phyloP scores from a whole-genome alignment of 2,329 filamentous ascomycete genomes.

The Xylariaceae sp. region DNA sequence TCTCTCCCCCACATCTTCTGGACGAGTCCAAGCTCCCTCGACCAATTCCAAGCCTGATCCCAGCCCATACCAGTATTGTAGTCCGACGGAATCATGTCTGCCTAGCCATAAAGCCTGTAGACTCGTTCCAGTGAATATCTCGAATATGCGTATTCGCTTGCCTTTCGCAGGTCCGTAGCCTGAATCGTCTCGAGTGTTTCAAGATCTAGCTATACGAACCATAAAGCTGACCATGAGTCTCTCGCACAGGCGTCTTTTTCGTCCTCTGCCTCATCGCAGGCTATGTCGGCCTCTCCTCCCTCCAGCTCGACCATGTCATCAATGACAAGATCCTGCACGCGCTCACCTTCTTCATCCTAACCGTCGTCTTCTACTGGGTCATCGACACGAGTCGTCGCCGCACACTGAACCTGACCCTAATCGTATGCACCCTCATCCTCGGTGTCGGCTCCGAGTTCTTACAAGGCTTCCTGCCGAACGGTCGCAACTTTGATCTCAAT shows the following conservation, averaged over 20 bases:
- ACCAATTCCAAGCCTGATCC: not conserved
- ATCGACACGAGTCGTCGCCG: constrained; percentile 84
- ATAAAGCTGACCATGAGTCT: constrained; percentile 7
- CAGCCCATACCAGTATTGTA: not conserved
- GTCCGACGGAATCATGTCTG: constrained; percentile 16
- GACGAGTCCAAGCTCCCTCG: not conserved
- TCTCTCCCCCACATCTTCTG: not conserved
- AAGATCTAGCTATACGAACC: not conserved
- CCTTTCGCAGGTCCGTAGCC: constrained; percentile 72
- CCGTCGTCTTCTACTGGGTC: constrained; percentile 91
- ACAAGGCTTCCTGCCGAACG: constrained; percentile 70
- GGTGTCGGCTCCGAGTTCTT: constrained; percentile 71
- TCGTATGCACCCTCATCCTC: constrained; percentile 68
- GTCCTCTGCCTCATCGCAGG: constrained; percentile 68
- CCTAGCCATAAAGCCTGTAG: constrained; percentile 13
- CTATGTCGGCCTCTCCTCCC: constrained; percentile 70
- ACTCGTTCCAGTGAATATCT: constrained; percentile 6
- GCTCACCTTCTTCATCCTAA: constrained; percentile 84
- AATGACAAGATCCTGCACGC: constrained; percentile 91
- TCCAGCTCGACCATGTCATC: constrained; percentile 53
- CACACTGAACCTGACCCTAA: constrained; percentile 73
- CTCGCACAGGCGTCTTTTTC: constrained; percentile 58
- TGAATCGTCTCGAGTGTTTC: not conserved
- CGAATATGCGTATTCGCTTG: constrained; percentile 73
- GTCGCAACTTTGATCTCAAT: constrained; percentile 66